Evolutionary conservation across 2,329 filamentous ascomycete genomes (phyloP).

Genomic region (Verticillium tricorpus): DNA sequence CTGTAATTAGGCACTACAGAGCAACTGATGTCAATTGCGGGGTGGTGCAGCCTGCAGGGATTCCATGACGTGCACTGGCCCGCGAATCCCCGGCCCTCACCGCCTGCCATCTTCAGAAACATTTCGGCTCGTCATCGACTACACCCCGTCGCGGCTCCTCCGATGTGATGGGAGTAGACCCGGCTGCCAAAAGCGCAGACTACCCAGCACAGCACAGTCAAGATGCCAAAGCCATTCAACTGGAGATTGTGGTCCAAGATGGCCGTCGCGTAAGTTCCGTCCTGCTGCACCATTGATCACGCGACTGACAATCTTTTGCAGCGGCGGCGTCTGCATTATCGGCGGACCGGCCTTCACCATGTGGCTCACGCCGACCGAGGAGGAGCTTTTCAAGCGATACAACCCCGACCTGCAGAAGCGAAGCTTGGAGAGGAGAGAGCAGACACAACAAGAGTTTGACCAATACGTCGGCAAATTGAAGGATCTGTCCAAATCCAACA

Average conservation of each 20-base stretch:
- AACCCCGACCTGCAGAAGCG: constrained; percentile 91
- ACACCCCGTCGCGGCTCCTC: neutral
- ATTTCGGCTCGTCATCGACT: constrained; percentile 11
- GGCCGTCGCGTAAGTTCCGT: constrained; percentile 55
- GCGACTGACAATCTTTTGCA: constrained; percentile 30
- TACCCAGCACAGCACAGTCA: neutral
- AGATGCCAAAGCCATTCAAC: constrained; percentile 41
- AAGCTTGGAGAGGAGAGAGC: constrained; percentile 72
- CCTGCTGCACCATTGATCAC: neutral
- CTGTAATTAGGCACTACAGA: no score
- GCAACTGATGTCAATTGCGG: neutral
- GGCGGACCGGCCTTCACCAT: constrained; percentile 82
- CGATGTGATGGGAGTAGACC: neutral
- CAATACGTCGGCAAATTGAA: constrained; percentile 81
- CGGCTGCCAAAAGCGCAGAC: constrained; percentile 21
- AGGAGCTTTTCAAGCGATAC: constrained; percentile 88
- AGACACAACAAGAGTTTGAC: constrained; percentile 81
- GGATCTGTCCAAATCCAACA: constrained; percentile 85
- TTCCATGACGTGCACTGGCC: constrained; percentile 6
- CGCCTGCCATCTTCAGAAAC: constrained; percentile 4
- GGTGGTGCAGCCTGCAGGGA: neutral
- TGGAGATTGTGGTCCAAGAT: constrained; percentile 66
- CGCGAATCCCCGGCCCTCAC: neutral
- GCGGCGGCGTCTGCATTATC: constrained; percentile 66
- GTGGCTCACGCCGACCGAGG: constrained; percentile 78